These are phyloP conservation scores for Beauveria asiatica DNA, from an alignment of 2,329 filamentous ascomycete species.

Conservation along the genomic window DNA sequence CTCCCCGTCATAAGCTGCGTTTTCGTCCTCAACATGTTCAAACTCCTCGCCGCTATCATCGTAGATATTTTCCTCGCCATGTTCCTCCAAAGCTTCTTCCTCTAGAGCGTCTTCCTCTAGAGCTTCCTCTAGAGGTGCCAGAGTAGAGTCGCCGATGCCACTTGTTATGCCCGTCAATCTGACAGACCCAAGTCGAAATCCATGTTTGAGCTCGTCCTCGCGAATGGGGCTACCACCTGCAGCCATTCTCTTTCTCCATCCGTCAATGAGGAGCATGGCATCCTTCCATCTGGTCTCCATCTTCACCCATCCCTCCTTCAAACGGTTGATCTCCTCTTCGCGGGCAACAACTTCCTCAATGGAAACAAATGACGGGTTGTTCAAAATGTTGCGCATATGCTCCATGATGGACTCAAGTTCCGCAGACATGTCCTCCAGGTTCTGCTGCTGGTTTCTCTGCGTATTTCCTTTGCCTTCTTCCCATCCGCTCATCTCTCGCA, in stretches of 20 bases:
- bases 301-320: conserved; percentile 82
- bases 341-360: conserved; percentile 90
- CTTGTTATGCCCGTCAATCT: conserved; percentile 45
- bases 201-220: conserved; percentile 58
- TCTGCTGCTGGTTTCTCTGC: conserved; percentile 28
- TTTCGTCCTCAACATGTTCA: conserved; percentile 37
- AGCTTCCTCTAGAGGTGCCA: conserved; percentile 1
- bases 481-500: conserved; percentile 62
- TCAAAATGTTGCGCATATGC: conserved; percentile 75
- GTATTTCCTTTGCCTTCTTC: conserved; percentile 26
- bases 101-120: background rate
- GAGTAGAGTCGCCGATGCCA: conserved; percentile 17
- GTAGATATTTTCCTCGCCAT: conserved; percentile 17
- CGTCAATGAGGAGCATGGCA: conserved; percentile 81
- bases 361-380: conserved; percentile 92
- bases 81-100: background rate
- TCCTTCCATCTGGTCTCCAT: conserved; percentile 91
- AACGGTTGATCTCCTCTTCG: conserved; percentile 78
- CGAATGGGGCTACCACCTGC: conserved; percentile 62
- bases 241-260: conserved; percentile 78
- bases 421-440: conserved; percentile 56
- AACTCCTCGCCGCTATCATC: conserved; percentile 30
- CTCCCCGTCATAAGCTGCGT: conserved; percentile 31
- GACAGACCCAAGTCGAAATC: conserved; percentile 54
- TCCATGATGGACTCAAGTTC: conserved; percentile 73